Base-by-base conservation (phyloP, 2,329 filamentous ascomycete genomes). In the Xylariaceae sp. region DNA sequence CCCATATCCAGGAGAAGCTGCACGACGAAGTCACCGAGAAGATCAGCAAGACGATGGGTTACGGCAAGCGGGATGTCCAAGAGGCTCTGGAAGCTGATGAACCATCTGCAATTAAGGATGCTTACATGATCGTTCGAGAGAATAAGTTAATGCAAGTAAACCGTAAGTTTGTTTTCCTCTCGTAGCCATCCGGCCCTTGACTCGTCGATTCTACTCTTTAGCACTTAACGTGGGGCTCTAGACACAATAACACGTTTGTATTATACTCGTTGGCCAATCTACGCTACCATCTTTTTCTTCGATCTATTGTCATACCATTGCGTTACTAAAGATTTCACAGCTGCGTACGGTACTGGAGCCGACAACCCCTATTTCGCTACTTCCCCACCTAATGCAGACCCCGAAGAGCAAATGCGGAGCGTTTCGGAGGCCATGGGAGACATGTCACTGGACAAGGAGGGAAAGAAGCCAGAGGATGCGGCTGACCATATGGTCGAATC, bases 101-200 rank as follows among this genome's bases (percentile, higher is more conserved):
- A 71, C 94, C 94, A 10, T 97, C 92, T 53, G 92, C 94, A 9
- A 97, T 99, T 79, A 99, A 99, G 75, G 94, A 99, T 74, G 94
- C 94, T 1, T 99, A 97, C 75, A 87, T 97, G 75, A 99, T 99
- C 71, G 91, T 99, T 21, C 86, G 93, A 47, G 94, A 99, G 73
- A 97, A 97, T 70, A 94, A 97, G 72, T 83, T 97, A 70, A 97
- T 97, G 92, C 89, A 92, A 71, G 87, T 87, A 50, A 96, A 92
- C 71, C 92, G 91, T 95, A 79, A 84, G 90, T 85, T 42, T 37
- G 20, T 16, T 33, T 26, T 20, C 16, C 29, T 13, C 21, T 53
- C 27, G 15, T 42, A 39, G 10, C 44, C 30, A 36, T n/a, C 11
- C 27, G 6, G 16, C 46, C 10, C 42, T 41, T 13, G 24, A n/a